A percentile compares a stretch with the other conserved stretches of the same genome.
phyloP scores from a whole-genome alignment of 768 basidiomycete genomes.

The Cystofilobasidium bisporidii region DNA sequence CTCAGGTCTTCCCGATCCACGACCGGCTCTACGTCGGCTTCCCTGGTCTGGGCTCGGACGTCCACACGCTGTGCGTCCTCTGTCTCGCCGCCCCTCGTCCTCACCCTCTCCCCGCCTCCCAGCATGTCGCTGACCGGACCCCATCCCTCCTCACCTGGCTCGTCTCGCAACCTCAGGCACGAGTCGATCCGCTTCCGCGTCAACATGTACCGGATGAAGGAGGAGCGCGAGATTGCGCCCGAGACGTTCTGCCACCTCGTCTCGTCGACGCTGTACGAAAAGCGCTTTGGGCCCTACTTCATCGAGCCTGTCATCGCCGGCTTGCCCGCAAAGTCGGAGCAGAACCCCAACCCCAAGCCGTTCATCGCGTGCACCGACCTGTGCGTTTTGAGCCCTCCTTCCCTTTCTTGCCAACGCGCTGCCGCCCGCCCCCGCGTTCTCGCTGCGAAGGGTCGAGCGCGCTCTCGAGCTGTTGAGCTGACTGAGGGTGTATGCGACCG shows the following conservation, averaged over 20 bases:
- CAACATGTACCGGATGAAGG: conserved; percentile 99
- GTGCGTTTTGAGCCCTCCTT: conserved; percentile 1
- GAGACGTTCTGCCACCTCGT: conserved; percentile 93
- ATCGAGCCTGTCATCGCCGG: conserved; percentile 95
- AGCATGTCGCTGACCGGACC: background rate
- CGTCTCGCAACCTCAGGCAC: conserved; percentile 48
- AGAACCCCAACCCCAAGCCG: conserved; percentile 58
- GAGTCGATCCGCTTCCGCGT: conserved; percentile 87
- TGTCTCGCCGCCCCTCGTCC: background rate
- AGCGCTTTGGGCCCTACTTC: conserved; percentile 91
- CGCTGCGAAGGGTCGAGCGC: no score
- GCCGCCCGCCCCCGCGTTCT: no score
- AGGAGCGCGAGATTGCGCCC: conserved; percentile 91
- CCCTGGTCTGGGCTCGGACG: conserved; percentile 86
- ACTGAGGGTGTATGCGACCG: no score
- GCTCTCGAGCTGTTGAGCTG: no score
- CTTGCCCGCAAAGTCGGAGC: conserved; percentile 44
- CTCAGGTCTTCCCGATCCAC: conserved; percentile 85
- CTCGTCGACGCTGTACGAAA: conserved; percentile 89
- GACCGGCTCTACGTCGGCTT: conserved; percentile 86
- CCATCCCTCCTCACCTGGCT: background rate
- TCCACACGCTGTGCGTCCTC: conserved; percentile 66
- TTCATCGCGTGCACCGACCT: conserved; percentile 87
- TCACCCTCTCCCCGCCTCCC: background rate
- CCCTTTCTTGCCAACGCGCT: no score